Evolutionary conservation across 257 asterid genomes (phyloP).

Genomic region (Primulina tabacum): DNA sequence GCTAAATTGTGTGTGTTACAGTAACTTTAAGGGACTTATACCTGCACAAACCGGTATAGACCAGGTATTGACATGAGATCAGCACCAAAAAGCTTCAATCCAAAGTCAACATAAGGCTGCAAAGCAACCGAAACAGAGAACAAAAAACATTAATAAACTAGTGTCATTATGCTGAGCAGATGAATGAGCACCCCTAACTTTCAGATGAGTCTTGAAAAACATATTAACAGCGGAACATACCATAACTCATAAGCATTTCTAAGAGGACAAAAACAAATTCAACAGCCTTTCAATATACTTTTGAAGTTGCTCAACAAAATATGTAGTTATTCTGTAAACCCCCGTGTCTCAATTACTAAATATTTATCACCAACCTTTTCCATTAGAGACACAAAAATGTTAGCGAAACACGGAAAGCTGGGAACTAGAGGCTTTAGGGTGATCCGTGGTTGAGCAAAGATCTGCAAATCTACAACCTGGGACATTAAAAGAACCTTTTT

Average conservation of each 20-base stretch:
- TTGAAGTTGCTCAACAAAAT: constrained; percentile 12
- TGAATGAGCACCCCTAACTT: constrained; percentile 10
- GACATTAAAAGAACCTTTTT: constrained; percentile 22
- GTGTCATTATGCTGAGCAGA: constrained; percentile 9
- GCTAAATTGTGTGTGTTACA: not conserved
- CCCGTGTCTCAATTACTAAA: not conserved
- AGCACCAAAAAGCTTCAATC: constrained; percentile 82
- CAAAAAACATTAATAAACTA: not conserved
- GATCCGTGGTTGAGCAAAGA: constrained; percentile 92
- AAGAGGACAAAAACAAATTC: constrained; percentile 10
- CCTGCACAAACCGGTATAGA: constrained; percentile 76
- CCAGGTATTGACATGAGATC: constrained; percentile 99
- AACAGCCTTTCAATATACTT: constrained; percentile 12
- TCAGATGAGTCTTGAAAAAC: not conserved
- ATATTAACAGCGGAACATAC: constrained; percentile 4
- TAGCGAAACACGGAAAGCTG: constrained; percentile 95
- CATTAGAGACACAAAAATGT: constrained; percentile 73
- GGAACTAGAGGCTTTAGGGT: constrained; percentile 97
- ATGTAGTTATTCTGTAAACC: not conserved
- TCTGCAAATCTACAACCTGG: constrained; percentile 92
- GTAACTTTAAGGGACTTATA: constrained; percentile 24
- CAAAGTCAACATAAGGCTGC: constrained; percentile 97
- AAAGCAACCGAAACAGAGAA: constrained; percentile 27
- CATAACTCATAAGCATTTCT: not conserved
- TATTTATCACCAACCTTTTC: constrained; percentile 62